Base-by-base conservation (phyloP, 148 eudicot genomes). In the Rhododendron williamsianum region DNA sequence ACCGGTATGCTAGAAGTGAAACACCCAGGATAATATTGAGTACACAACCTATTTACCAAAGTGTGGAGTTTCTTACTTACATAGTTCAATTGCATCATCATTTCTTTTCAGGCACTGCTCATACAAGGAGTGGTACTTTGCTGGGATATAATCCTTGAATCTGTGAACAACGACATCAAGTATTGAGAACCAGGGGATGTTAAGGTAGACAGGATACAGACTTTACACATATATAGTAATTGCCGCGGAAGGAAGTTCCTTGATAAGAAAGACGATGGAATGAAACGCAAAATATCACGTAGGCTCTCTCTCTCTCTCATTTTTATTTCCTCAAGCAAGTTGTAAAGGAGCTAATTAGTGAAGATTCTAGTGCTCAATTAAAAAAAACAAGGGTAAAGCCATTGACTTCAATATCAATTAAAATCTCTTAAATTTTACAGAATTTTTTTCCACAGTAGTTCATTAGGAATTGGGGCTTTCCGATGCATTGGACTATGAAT, bases 81-180 rank as follows among this genome's bases (percentile, higher is more conserved):
- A 77, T 65, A 76, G 15, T 4, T 80, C 79, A 80, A 83, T 85
- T 67, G 83, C 80, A 71, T 84, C 86, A 60, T 84, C 87, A 71
- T 76, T 86, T 85, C 87, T 81, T 81, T 81, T 36, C 78, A 93
- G 86, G 80, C 87, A 91, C 65, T 91, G 86, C 86, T 95, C 99
- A 82, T 96, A 96, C 87, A 93, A 81, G 81, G 93, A 87, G 82
- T 86, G 96, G 85, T 93, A 93, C 89, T 95, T 96, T 74, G 89
- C 94, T 48, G 99, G 99, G 51, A 96, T 86, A 85, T 91, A 96
- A 30, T 93, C 92, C 93, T 94, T 96, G 88, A 95, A 96, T 86
- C 99, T 96, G 97, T 85, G 83, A 54, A 81, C 41, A 15, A 30
- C 54, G 71, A 79, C 30, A 88, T 81, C 6, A 65, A 52, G 43